Conservation (phyloP, 441 rosid species). For the Sinapis alba region DNA sequence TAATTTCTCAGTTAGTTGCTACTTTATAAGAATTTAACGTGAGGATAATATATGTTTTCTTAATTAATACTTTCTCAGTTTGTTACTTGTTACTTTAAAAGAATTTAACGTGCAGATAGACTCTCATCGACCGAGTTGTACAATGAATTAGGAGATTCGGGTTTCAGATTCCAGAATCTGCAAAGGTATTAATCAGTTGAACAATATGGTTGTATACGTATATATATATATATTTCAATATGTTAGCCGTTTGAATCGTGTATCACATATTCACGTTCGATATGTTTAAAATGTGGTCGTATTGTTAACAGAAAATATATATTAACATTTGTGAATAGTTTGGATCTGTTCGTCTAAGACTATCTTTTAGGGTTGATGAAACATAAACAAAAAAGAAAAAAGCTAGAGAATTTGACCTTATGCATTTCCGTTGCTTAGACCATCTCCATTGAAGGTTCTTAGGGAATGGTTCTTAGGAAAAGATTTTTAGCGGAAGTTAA, state of each 20-base stretch:
- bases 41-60: neutral
- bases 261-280: neutral
- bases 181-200: neutral
- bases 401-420: neutral
- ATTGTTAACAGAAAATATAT: neutral
- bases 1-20: neutral
- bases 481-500: too few relatives aligned
- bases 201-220: neutral
- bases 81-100: neutral
- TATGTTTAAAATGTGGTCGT: neutral
- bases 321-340: neutral
- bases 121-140: neutral
- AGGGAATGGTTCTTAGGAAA: too few relatives aligned
- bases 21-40: neutral
- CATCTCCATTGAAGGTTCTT: too few relatives aligned
- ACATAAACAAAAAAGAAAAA: neutral
- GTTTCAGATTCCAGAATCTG: conserved; percentile 13
- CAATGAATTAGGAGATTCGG: neutral
- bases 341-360: neutral
- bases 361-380: neutral
- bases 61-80: neutral
- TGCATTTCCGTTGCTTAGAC: too few relatives aligned
- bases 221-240: conserved; percentile 3
- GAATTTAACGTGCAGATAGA: neutral
- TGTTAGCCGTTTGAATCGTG: neutral